These are phyloP conservation scores for Aspergillus quadrilineatus DNA, from an alignment of 2,329 filamentous ascomycete species.

Conservation along the genomic window DNA sequence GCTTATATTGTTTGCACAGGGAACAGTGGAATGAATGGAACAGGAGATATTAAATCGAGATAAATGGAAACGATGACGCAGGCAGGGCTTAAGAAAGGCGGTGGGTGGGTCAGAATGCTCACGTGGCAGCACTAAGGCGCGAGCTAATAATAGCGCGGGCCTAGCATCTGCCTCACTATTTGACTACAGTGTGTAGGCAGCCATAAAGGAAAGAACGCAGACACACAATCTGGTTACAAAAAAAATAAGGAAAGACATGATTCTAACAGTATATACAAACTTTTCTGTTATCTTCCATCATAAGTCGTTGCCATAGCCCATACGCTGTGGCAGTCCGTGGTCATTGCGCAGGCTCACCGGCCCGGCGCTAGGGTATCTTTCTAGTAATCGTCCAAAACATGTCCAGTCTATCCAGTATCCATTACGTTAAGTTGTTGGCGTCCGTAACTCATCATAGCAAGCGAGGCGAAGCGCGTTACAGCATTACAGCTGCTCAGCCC, in stretches of 20 bases:
- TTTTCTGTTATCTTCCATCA: slow-evolving; percentile 26
- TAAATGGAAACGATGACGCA: background rate
- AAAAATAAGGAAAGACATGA: background rate
- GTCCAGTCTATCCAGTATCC: slow-evolving; percentile 18
- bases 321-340: slow-evolving; percentile 14
- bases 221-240: background rate
- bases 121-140: background rate
- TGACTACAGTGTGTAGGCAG: background rate
- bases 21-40: no score
- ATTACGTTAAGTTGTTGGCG: background rate
- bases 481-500: slow-evolving; percentile 38
- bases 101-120: background rate
- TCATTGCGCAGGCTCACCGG: slow-evolving; percentile 12
- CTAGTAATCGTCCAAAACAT: slow-evolving; percentile 19
- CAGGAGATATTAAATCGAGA: background rate
- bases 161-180: background rate
- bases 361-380: slow-evolving; percentile 21
- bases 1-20: no score
- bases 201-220: background rate
- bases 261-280: slow-evolving; percentile 18
- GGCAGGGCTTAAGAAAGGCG: background rate
- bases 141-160: background rate
- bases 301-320: slow-evolving; percentile 31
- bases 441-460: slow-evolving; percentile 20
- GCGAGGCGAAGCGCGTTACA: background rate